These are phyloP conservation scores for Rhodotorula toruloides DNA, from an alignment of 768 basidiomycete species.

Conservation along the genomic window DNA sequence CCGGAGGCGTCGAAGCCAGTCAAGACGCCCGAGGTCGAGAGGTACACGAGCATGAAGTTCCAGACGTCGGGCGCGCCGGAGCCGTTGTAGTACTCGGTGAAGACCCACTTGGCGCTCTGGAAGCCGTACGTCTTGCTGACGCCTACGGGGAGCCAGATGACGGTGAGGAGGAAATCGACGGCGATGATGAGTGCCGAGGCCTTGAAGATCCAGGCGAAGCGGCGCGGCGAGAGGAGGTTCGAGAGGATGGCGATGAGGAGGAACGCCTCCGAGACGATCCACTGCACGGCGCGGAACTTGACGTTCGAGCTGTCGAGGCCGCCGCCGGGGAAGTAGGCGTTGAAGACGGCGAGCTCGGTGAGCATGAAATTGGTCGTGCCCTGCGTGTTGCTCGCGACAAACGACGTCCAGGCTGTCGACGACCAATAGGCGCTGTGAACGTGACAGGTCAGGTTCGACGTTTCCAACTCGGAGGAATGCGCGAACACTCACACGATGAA, in stretches of 20 bases:
- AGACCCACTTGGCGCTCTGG: slow-evolving; percentile 73
- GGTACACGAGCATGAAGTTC: slow-evolving; percentile 86
- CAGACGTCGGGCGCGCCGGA: slow-evolving; percentile 78
- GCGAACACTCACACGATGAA: slow-evolving; percentile 58
- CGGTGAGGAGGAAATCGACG: slow-evolving; percentile 78
- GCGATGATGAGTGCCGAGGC: slow-evolving; percentile 68
- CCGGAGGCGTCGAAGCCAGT: slow-evolving; percentile 75
- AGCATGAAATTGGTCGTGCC: slow-evolving; percentile 86
- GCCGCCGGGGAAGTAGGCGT: slow-evolving; percentile 74
- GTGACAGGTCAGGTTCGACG: background rate
- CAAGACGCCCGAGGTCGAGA: slow-evolving; percentile 80
- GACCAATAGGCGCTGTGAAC: slow-evolving; percentile 70
- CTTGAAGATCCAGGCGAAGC: slow-evolving; percentile 71
- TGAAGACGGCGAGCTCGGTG: slow-evolving; percentile 74
- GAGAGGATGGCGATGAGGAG: slow-evolving; percentile 67
- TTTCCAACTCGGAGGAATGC: background rate
- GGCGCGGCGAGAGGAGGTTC: slow-evolving; percentile 68
- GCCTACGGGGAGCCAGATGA: slow-evolving; percentile 89
- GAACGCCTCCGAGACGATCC: slow-evolving; percentile 71
- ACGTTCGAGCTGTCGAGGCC: slow-evolving; percentile 64
- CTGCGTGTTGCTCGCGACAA: slow-evolving; percentile 80
- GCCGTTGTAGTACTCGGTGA: slow-evolving; percentile 77
- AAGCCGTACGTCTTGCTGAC: slow-evolving; percentile 86
- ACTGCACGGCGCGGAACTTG: slow-evolving; percentile 79
- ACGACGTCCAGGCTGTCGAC: slow-evolving; percentile 94